Evolutionary conservation across 768 basidiomycete species (phyloP).

Genomic region (Kwoniella botswanensis): DNA sequence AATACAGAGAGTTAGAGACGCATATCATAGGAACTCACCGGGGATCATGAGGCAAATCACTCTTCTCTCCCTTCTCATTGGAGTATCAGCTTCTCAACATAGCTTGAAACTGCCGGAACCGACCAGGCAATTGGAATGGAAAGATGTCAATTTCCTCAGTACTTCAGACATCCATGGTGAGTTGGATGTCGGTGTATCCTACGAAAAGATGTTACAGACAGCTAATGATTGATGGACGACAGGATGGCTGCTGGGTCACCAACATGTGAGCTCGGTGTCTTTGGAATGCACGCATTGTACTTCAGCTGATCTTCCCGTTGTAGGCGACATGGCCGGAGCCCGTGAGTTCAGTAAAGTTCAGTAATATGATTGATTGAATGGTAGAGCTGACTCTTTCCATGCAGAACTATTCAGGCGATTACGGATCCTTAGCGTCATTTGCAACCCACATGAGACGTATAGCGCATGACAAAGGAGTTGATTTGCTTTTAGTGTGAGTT

Average conservation of each 20-base stretch:
- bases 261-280: constrained; percentile 57
- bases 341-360: constrained; percentile 31
- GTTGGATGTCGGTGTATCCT: constrained; percentile 12
- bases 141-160: constrained; percentile 84
- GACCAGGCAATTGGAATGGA: constrained; percentile 74
- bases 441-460: constrained; percentile 78
- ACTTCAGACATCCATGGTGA: constrained; percentile 79
- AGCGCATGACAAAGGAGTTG: constrained; percentile 75
- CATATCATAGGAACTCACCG: too few relatives aligned
- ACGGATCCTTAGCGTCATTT: constrained; percentile 88
- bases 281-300: constrained; percentile 1
- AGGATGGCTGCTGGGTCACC: constrained; percentile 82
- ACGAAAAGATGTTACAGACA: neutral
- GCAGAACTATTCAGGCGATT: constrained; percentile 63
- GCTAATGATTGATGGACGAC: neutral
- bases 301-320: constrained; percentile 5
- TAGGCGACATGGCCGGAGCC: constrained; percentile 58
- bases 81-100: neutral
- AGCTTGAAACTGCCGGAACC: constrained; percentile 59
- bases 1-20: too few relatives aligned
- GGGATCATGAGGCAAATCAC: neutral
- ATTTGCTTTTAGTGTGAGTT: constrained; percentile 73
- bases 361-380: neutral
- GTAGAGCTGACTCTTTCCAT: neutral
- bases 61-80: neutral